Base-by-base conservation (phyloP, 768 basidiomycete genomes). In the Brasilioporus rufonigricans region DNA sequence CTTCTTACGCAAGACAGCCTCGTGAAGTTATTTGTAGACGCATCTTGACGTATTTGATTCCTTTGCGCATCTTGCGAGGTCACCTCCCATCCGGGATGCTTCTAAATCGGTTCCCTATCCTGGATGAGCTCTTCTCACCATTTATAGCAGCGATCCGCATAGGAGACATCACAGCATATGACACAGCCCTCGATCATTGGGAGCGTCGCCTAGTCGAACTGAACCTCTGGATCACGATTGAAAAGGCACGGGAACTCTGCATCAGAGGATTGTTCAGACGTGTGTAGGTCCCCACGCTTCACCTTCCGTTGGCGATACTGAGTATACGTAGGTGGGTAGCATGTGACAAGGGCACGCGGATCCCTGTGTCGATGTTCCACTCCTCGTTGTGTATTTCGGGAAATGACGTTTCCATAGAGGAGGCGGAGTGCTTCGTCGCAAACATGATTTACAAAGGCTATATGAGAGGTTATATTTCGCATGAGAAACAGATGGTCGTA, bases 391-490 rank as follows among this genome's bases (percentile, higher is more conserved):
- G 74, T 48, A 72, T 92, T 53, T 86, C 89, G 4, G 89, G 87
- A 3, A 79, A 83, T 55, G 81, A 85, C 12, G 82, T 90, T 23
- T 77, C 84, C 9, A 66, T 77, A 56, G 93, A 90, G 60, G 94
- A 96, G 70, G 91, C 91, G 2, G 94, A 98, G 71, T 97, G 94
- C 70, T 80, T 94, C 48, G 84, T 97, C 9, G 93, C 94, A 27
- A 95, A 95, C 67, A 89, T 96, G 91, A 90, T 98, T 41, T 93
- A 88, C 75, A 91, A 87, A 74, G 91, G 90, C 19, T 91, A 86
- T 69, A 87, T 98, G 73, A 82, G 90, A 48, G 97, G 97, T 10
- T 99, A 98, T 71, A 94, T 99, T 63, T 93, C 93, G 47, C 97
- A 99, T 65, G 91, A 91, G 66, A 91, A 90, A 71, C 89, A 91